Evolutionary conservation across 805 yeast genomes (phyloP).

Genomic region (Clavispora fructus): DNA sequence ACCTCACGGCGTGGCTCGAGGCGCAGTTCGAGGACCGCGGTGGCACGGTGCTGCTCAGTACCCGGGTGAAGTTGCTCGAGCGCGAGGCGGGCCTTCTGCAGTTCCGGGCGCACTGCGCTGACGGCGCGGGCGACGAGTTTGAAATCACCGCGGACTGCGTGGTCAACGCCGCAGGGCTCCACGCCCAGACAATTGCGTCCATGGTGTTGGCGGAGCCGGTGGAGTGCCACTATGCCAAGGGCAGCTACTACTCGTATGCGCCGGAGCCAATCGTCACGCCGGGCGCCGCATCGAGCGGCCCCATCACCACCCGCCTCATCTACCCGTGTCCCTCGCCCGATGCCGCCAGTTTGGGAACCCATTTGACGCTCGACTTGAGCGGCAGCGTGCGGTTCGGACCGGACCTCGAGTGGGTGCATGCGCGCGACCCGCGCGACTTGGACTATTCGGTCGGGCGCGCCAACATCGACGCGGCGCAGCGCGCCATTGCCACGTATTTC

Average conservation of each 20-base stretch:
- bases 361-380: conserved; percentile 75
- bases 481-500: conserved; percentile 57
- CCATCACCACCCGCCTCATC: conserved; percentile 33
- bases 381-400: conserved; percentile 85
- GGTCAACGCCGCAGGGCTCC: conserved; percentile 75
- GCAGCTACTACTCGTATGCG: conserved; percentile 67
- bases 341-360: conserved; percentile 80
- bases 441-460: conserved; percentile 45
- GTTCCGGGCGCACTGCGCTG: conserved; percentile 22
- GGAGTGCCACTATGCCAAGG: conserved; percentile 70
- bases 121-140: conserved; percentile 25
- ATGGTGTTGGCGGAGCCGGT: conserved; percentile 57
- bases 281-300: conserved; percentile 3
- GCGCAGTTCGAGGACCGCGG: conserved; percentile 50
- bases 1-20: conserved; percentile 56
- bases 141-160: conserved; percentile 50
- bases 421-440: conserved; percentile 22
- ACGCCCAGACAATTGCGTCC: conserved; percentile 69
- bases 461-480: conserved; percentile 51
- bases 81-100: conserved; percentile 16
- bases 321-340: conserved; percentile 75
- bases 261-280: conserved; percentile 36
- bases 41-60: conserved; percentile 62
- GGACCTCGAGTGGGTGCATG: conserved; percentile 70
- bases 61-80: conserved; percentile 46